These are phyloP conservation scores for Phytophthora ohioensis DNA, from an alignment of 352 stramenopile species.

Conservation along the genomic window DNA sequence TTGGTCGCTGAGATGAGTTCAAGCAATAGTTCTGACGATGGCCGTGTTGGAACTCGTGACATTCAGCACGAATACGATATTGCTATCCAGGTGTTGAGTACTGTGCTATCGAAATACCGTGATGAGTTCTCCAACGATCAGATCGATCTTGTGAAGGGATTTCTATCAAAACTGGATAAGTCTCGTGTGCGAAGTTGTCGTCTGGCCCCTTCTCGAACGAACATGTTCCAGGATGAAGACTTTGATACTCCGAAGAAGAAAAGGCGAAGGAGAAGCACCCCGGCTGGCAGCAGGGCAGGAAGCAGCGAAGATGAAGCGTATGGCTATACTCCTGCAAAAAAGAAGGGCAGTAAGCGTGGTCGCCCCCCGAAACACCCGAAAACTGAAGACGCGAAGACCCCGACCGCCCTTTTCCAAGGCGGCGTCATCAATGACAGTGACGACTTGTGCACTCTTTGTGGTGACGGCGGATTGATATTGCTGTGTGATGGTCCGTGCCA, in stretches of 20 bases:
- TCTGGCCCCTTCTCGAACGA: conserved; percentile 41
- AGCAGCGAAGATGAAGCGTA: conserved; percentile 57
- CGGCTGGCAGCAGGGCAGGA: conserved; percentile 24
- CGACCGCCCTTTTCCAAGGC: conserved; percentile 50
- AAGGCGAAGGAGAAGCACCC: conserved; percentile 51
- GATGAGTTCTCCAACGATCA: conserved; percentile 87
- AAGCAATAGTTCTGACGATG: conserved; percentile 54
- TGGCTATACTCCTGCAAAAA: conserved; percentile 44
- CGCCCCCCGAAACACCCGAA: conserved; percentile 47
- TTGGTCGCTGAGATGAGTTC: conserved; percentile 74
- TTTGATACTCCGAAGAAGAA: conserved; percentile 58
- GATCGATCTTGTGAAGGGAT: conserved; percentile 79
- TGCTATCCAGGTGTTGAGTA: conserved; percentile 85
- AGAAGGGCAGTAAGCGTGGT: conserved; percentile 35
- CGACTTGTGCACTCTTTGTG: conserved; percentile 93
- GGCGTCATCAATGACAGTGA: conserved; percentile 87
- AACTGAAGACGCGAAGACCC: conserved; percentile 11
- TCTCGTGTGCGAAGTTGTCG: conserved; percentile 85
- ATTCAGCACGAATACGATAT: conserved; percentile 89
- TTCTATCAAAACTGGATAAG: conserved; percentile 82
- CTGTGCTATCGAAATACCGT: conserved; percentile 76
- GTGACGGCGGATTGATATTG: conserved; percentile 92
- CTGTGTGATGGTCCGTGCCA: conserved; percentile 94
- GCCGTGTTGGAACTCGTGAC: conserved; percentile 54
- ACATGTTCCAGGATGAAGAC: conserved; percentile 45